Conservation (phyloP, 495 filamentous ascomycete genomes). For the Podospora pseudocomata region DNA sequence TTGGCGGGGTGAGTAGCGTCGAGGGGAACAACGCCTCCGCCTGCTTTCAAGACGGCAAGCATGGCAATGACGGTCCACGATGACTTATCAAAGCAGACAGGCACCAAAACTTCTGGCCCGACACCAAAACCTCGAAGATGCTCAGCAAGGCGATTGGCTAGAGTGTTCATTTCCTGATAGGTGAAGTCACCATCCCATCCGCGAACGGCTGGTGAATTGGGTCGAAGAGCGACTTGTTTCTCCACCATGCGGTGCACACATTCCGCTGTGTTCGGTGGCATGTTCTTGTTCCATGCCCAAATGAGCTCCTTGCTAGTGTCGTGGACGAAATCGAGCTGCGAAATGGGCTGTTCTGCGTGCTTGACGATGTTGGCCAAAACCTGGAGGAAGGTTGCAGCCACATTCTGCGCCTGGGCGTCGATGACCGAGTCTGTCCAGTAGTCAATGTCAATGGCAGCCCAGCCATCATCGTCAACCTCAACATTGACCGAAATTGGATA, state of each 20-base stretch:
- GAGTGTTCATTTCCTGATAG: constrained; percentile 48
- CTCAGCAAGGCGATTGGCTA: constrained; percentile 36
- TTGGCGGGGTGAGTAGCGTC: constrained; percentile 53
- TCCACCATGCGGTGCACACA: constrained; percentile 24
- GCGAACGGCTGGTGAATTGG: constrained; percentile 29
- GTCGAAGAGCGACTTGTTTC: constrained; percentile 23
- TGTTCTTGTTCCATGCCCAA: constrained; percentile 27
- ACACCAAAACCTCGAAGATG: constrained; percentile 39
- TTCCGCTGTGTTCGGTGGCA: constrained; percentile 16
- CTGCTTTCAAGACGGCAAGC: constrained; percentile 56
- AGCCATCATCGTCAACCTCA: constrained; percentile 43
- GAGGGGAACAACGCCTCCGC: constrained; percentile 56
- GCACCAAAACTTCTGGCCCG: constrained; percentile 49
- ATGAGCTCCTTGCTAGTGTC: constrained; percentile 12
- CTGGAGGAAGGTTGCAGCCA: constrained; percentile 48
- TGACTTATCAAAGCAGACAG: constrained; percentile 56
- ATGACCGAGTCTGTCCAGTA: constrained; percentile 51
- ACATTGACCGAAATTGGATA: constrained; percentile 54
- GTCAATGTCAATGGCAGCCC: constrained; percentile 49
- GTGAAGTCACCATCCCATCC: constrained; percentile 55
- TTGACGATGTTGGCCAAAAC: constrained; percentile 44
- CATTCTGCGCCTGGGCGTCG: constrained; percentile 44
- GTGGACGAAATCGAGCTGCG: constrained; percentile 16
- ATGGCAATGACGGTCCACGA: constrained; percentile 52
- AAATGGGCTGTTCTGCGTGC: constrained; percentile 25